Conservation (phyloP, 2,329 filamentous ascomycete genomes). For the Ascochyta pisi region DNA sequence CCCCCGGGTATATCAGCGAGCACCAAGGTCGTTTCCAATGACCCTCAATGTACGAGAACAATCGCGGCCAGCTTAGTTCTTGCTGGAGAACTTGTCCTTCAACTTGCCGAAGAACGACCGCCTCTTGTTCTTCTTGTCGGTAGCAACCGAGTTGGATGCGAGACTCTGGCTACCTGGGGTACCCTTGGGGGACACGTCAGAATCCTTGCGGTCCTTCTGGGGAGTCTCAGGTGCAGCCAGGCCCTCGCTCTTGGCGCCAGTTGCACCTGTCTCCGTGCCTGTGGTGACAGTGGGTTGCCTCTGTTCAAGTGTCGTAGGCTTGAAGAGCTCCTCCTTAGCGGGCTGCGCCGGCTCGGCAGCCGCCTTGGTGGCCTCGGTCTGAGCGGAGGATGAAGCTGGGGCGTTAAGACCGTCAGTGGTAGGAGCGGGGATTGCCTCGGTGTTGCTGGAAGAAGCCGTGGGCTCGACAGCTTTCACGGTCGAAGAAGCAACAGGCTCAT, state of each 20-base stretch:
- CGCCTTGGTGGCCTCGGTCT: conserved; percentile 31
- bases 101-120: conserved; percentile 57
- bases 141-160: conserved; percentile 33
- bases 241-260: conserved; percentile 23
- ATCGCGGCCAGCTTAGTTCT: conserved; percentile 28
- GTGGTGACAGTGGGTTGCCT: conserved; percentile 51
- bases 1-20: conserved; percentile 34
- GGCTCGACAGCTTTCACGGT: background rate
- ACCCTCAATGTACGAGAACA: conserved; percentile 22
- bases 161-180: conserved; percentile 50
- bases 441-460: conserved; percentile 15
- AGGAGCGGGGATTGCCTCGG: conserved; percentile 12
- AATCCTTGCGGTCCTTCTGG: conserved; percentile 30
- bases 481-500: background rate
- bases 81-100: conserved; percentile 55
- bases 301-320: conserved; percentile 48
- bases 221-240: conserved; percentile 43
- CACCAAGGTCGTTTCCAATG: conserved; percentile 21
- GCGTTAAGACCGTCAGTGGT: conserved; percentile 45
- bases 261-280: conserved; percentile 46
- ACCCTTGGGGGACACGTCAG: conserved; percentile 42
- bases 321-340: conserved; percentile 53
- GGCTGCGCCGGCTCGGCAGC: conserved; percentile 43
- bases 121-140: conserved; percentile 57
- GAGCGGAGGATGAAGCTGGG: conserved; percentile 40